Conservation (phyloP, 257 asterid species). For the Verbena officinalis region DNA sequence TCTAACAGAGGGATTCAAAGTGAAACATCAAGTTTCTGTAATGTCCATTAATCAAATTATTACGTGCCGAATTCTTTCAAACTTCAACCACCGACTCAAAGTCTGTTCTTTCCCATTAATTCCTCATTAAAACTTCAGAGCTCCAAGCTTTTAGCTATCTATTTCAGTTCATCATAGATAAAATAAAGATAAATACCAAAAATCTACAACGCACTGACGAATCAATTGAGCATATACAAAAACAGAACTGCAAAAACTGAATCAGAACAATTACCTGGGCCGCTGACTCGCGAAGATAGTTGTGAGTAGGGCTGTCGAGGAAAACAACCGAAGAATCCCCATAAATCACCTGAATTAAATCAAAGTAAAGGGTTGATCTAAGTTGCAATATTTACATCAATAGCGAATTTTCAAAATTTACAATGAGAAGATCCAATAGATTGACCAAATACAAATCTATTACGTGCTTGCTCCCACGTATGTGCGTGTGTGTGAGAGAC, state of each 20-base stretch:
- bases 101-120: not conserved
- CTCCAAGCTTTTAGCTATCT: not conserved
- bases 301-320: conserved; percentile 60
- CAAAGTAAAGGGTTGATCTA: conserved; percentile 19
- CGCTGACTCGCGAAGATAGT: conserved; percentile 57
- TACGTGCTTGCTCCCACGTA: not conserved
- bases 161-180: not conserved
- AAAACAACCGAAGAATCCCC: conserved; percentile 67
- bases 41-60: conserved; percentile 1
- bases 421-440: conserved; percentile 31
- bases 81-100: not conserved
- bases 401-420: not conserved
- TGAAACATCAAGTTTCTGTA: not conserved
- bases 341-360: conserved; percentile 49
- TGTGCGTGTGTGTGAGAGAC: not conserved
- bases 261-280: conserved; percentile 37
- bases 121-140: not conserved
- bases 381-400: conserved; percentile 11
- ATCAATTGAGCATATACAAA: not conserved
- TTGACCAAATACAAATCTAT: conserved; percentile 16
- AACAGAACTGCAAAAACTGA: not conserved
- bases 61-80: not conserved
- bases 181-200: not conserved
- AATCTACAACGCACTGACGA: not conserved
- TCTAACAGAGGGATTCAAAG: conserved; percentile 1